These are phyloP conservation scores for Entoloma clypeatum DNA, from an alignment of 1,284 basidiomycete species.

Conservation along the genomic window DNA sequence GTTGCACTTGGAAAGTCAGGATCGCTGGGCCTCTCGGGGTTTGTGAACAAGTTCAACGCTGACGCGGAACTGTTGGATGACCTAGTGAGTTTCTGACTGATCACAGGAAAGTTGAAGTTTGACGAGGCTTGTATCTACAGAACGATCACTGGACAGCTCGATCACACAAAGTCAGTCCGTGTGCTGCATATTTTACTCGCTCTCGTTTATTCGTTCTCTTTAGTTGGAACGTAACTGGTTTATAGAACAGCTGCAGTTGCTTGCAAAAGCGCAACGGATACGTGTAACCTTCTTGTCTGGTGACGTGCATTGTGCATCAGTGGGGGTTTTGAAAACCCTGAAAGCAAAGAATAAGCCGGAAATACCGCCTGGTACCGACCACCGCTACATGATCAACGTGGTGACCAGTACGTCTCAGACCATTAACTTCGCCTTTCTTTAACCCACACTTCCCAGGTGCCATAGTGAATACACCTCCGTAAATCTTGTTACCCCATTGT, in stretches of 20 bases:
- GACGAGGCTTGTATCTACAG: slow-evolving; percentile 31
- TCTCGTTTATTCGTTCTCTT: neutral
- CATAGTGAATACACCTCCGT: slow-evolving; percentile 79
- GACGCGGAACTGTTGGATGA: slow-evolving; percentile 92
- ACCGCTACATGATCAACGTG: slow-evolving; percentile 86
- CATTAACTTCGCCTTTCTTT: slow-evolving; percentile 2
- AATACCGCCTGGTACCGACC: slow-evolving; percentile 54
- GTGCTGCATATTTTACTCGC: neutral
- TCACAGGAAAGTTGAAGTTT: neutral
- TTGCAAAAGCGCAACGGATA: slow-evolving; percentile 57
- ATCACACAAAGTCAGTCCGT: slow-evolving; percentile 60
- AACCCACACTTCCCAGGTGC: slow-evolving; percentile 45
- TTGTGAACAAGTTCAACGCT: slow-evolving; percentile 90
- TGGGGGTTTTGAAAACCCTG: slow-evolving; percentile 74
- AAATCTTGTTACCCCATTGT: too few relatives aligned
- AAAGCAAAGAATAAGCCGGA: slow-evolving; percentile 46
- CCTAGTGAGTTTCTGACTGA: slow-evolving; percentile 46
- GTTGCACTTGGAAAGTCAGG: slow-evolving; percentile 66
- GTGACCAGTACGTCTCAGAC: slow-evolving; percentile 54
- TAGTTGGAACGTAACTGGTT: slow-evolving; percentile 91
- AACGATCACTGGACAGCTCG: slow-evolving; percentile 91
- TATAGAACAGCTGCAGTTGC: slow-evolving; percentile 72
- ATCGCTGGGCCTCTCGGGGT: slow-evolving; percentile 65
- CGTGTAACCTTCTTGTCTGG: slow-evolving; percentile 86
- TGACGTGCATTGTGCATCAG: slow-evolving; percentile 88